Base-by-base conservation (phyloP, 2,329 filamentous ascomycete species). In the Colletotrichum sansevieriae region DNA sequence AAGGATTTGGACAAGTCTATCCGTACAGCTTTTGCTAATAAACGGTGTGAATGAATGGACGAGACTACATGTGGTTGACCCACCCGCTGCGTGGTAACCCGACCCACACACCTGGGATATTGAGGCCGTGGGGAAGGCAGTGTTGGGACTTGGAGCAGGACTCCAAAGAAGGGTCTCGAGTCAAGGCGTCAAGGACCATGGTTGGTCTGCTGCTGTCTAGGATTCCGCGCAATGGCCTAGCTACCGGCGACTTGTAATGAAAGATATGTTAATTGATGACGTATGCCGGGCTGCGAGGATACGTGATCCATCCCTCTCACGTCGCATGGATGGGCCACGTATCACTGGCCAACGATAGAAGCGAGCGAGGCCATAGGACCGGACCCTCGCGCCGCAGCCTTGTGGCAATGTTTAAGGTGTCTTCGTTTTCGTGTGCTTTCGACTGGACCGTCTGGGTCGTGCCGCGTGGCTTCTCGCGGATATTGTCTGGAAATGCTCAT, bases 81-180 rank as follows among this genome's bases (percentile, higher is more conserved):
- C 41, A 25, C 55, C 65, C 55, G 62, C 25, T 43, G 49, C 39
- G 47, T 56, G 55, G 55, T 65, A 47, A 12, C 49, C 65, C 22
- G 55, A 47, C 35, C 65, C 55, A 68, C 49, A 68, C n/a, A 55
- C 47, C 60, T 64, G 65, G 55, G 55, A 65, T 55, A 35, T 51
- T 54, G 56, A 47, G 55, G 47, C 62, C 49, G 55, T 65, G 62
- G 62, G 59, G 62, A 47, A 65, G 62, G 65, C 62, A 18, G 62
- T 60, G 62, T 54, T 65, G 29, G 41, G 39, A 59, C 25, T 65
- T 65, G 35, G 54, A 68, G n/a, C n/a, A n/a, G n/a, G n/a, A n/a
- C n/a, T n/a, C n/a, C n/a, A n/a, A n/a, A n/a, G n/a, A n/a, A n/a
- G n/a, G 18, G 18, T 18, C 18, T 18, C 18, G 18, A 18, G 18